Evolutionary conservation across 306 rosid genomes (phyloP).

Genomic region (Gastrolobium villosum): DNA sequence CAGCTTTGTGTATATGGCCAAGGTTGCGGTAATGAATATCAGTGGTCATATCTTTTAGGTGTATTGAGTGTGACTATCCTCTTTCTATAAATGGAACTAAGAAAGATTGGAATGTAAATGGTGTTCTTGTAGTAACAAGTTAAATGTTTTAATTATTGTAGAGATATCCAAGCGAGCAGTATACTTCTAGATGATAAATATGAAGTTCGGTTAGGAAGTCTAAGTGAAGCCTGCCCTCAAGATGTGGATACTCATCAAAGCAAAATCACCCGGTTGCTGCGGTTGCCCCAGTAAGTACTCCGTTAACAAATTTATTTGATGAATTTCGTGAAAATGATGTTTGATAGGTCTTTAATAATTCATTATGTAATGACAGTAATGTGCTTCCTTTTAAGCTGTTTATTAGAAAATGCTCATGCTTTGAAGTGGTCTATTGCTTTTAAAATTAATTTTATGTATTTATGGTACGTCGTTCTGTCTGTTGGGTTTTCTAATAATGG

Average conservation of each 20-base stretch:
- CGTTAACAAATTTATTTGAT: slow-evolving; percentile 19
- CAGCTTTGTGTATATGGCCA: slow-evolving; percentile 6
- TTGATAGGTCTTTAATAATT: not conserved
- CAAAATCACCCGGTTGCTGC: slow-evolving; percentile 76
- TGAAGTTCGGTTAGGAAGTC: slow-evolving; percentile 95
- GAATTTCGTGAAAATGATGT: slow-evolving; percentile 32
- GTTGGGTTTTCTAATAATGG: not conserved
- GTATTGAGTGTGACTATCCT: slow-evolving; percentile 3
- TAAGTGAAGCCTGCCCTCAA: slow-evolving; percentile 78
- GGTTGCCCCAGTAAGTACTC: slow-evolving; percentile 61
- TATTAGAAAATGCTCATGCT: slow-evolving; percentile 10
- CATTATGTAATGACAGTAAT: slow-evolving; percentile 34
- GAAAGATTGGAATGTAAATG: slow-evolving; percentile 2
- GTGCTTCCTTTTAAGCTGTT: slow-evolving; percentile 34
- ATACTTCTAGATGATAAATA: slow-evolving; percentile 95
- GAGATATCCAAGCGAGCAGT: slow-evolving; percentile 97
- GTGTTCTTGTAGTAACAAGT: not conserved
- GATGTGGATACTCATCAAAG: slow-evolving; percentile 92
- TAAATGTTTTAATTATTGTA: slow-evolving; percentile 50
- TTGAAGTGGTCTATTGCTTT: not conserved
- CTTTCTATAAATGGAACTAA: slow-evolving; percentile 19
- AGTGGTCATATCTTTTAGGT: slow-evolving; percentile 26
- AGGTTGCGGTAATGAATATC: slow-evolving; percentile 19
- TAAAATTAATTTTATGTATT: slow-evolving; percentile 11
- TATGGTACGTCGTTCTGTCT: not conserved